Evolutionary conservation across 352 stramenopile genomes (phyloP).

Genomic region (Phytophthora uliginosa): DNA sequence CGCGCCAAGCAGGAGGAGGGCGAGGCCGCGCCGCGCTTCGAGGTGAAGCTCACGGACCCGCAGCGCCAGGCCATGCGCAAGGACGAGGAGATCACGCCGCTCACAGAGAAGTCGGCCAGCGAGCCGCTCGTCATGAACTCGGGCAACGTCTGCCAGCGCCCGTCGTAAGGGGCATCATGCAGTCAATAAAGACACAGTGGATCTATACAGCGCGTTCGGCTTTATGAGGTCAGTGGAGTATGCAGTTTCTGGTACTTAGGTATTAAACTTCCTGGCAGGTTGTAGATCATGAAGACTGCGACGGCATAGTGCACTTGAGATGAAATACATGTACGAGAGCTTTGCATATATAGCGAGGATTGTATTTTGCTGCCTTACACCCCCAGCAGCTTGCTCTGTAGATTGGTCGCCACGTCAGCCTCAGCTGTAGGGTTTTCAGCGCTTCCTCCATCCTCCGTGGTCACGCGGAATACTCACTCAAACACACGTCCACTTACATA

Average conservation of each 20-base stretch:
- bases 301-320: too few relatives aligned
- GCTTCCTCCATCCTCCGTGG: slow-evolving; percentile 2
- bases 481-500: slow-evolving; percentile 24
- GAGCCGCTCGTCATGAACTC: slow-evolving; percentile 86
- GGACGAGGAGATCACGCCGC: slow-evolving; percentile 84
- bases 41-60: slow-evolving; percentile 85
- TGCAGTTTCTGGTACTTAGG: too few relatives aligned
- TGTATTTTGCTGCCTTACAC: background rate
- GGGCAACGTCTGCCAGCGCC: slow-evolving; percentile 80
- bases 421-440: background rate
- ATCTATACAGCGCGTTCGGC: too few relatives aligned
- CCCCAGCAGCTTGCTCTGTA: background rate
- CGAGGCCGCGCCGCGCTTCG: slow-evolving; percentile 51
- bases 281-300: background rate
- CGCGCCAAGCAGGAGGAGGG: slow-evolving; percentile 57
- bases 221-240: too few relatives aligned
- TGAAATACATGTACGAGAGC: too few relatives aligned
- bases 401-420: slow-evolving; percentile 1
- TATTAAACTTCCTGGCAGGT: background rate
- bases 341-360: background rate
- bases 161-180: slow-evolving; percentile 28
- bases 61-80: slow-evolving; percentile 83
- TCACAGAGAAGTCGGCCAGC: slow-evolving; percentile 80
- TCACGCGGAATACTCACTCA: slow-evolving; percentile 21
- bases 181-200: too few relatives aligned